Evolutionary conservation across 1,139 yeast species (phyloP).

Genomic region (Taphrina sp.): DNA sequence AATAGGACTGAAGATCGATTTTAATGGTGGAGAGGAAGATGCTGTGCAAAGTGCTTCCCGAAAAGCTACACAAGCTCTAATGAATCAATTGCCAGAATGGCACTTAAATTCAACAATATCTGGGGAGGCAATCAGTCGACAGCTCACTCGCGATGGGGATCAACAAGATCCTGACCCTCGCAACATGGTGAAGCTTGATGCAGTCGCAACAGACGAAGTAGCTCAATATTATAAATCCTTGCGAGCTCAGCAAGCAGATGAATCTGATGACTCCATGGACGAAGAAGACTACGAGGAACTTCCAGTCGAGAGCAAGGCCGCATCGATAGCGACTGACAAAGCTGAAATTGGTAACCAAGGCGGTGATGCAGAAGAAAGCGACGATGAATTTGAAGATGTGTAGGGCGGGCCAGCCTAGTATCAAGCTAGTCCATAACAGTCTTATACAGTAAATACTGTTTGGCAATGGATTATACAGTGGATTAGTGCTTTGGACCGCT

Average conservation of each 20-base stretch:
- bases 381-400: constrained; percentile 33
- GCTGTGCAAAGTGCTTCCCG: constrained; percentile 11
- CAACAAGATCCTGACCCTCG: constrained; percentile 1
- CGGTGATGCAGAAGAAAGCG: constrained; percentile 5
- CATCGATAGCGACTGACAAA: neutral
- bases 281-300: constrained; percentile 35
- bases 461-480: no score
- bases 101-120: constrained; percentile 79
- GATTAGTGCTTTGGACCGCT: no score
- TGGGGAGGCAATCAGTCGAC: constrained; percentile 16
- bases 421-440: no score
- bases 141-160: constrained; percentile 2
- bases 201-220: constrained; percentile 39
- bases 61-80: constrained; percentile 54
- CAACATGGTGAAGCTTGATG: constrained; percentile 16
- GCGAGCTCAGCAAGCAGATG: constrained; percentile 29
- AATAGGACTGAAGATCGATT: constrained; percentile 67
- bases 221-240: constrained; percentile 39
- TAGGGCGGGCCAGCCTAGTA: no score
- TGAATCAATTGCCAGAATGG: constrained; percentile 96
- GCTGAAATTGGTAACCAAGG: neutral
- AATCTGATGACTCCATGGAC: constrained; percentile 33
- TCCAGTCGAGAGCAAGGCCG: constrained; percentile 28
- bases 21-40: constrained; percentile 57
- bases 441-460: no score